Evolutionary conservation across 352 stramenopile genomes (phyloP), one percentile per base, ranked within the genome.

Genomic region (Plasmopara muralis): DNA sequence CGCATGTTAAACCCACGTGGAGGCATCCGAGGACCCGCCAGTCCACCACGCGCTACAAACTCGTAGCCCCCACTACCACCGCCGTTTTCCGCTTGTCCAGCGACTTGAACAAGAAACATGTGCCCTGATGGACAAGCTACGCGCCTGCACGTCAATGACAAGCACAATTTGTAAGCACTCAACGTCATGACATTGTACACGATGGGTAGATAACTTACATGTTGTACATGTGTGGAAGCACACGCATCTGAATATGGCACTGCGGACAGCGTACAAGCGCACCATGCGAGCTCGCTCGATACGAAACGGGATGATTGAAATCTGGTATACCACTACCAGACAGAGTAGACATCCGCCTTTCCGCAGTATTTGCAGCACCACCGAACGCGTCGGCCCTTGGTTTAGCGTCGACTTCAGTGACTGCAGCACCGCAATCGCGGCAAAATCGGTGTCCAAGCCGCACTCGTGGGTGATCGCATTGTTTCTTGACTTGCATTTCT

Each of bases 221-320:
- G 74, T 93, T 93, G 60, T 91, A 93, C 83, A 93, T 93, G 57
- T 93, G 77, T 6, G 83, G 83, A 2, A 93, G 69, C 43, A 93
- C 83, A 15, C 83, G 77, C 80, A 93, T 90, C 55, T 93, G 79
- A 54, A 93, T 91, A 33, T 89, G 83, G 50, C 83, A 93, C 53
- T 89, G 77, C 9, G 83, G 83, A 56, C 83, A 93, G 16, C 78
- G 79, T 47, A 93, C 83, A 33, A 93, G 75, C 16, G 83, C 83
- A n/a, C 83, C 83, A 44, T 93, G 78, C n/a, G 77, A 84, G 44
- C 77, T 84, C 9, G 77, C 80, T 29, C 83, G 74, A 47, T 91
- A 93, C 2, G 83, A 91, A 20, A 83, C 68, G 2, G 75, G 74
- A 34, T 79, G 72, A 39, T 73, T 76, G 28, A 64, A 9, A 18